phyloP scores from a whole-genome alignment of 2,329 filamentous ascomycete species.

The Neonectria faginata region DNA sequence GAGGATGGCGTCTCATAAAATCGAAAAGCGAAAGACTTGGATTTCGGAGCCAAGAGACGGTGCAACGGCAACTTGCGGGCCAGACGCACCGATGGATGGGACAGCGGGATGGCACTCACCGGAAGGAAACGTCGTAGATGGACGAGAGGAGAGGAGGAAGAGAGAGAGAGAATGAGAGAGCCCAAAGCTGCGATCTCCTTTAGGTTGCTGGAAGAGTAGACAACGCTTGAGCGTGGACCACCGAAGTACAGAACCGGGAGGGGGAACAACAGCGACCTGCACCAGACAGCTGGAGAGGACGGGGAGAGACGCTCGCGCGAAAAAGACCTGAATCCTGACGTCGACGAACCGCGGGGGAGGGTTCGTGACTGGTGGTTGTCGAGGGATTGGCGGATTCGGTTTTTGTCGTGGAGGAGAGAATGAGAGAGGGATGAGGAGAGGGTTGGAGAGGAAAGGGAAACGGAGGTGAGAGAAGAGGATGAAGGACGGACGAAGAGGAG shows the following conservation, averaged over 20 bases:
- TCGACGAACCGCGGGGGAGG: slow-evolving; percentile 47
- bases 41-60: neutral
- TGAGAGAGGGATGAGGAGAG: slow-evolving; percentile 36
- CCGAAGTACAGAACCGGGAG: slow-evolving; percentile 29
- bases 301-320: slow-evolving; percentile 47
- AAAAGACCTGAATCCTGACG: slow-evolving; percentile 48
- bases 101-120: slow-evolving; percentile 32
- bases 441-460: slow-evolving; percentile 38
- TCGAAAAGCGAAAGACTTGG: neutral
- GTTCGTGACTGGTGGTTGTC: slow-evolving; percentile 52
- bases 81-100: neutral
- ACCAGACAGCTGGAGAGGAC: slow-evolving; percentile 47
- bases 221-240: slow-evolving; percentile 29
- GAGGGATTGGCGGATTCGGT: slow-evolving; percentile 53
- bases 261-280: slow-evolving; percentile 41
- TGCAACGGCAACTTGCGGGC: slow-evolving; percentile 5
- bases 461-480: slow-evolving; percentile 39
- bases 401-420: slow-evolving; percentile 47
- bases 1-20: too few species aligned
- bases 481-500: slow-evolving; percentile 35
- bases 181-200: slow-evolving; percentile 34
- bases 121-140: slow-evolving; percentile 37
- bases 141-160: slow-evolving; percentile 29
- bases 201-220: slow-evolving; percentile 30
- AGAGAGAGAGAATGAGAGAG: slow-evolving; percentile 23